These are phyloP conservation scores for Pascua sp. DNA, from an alignment of 1,284 basidiomycete genomes.

Conservation along the genomic window DNA sequence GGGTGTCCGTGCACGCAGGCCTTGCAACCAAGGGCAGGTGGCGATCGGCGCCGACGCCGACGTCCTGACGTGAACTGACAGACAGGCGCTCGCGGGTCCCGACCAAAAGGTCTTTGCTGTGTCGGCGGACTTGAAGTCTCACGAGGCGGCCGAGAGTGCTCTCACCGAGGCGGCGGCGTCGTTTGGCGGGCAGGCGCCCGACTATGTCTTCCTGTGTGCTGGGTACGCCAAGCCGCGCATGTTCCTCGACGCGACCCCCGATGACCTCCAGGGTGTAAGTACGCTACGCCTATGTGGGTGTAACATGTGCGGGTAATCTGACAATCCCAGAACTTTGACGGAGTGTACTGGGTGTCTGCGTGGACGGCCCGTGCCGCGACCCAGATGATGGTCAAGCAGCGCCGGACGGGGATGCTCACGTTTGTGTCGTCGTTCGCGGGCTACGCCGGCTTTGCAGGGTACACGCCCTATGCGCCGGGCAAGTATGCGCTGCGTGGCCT, in stretches of 20 bases:
- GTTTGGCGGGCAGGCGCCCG: conserved; percentile 61
- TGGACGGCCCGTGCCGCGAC: conserved; percentile 73
- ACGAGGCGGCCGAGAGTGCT: conserved; percentile 57
- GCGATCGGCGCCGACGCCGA: conserved; percentile 43
- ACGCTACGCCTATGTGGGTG: neutral
- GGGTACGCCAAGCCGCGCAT: conserved; percentile 66
- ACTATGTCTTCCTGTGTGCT: conserved; percentile 74
- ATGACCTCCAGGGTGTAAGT: conserved; percentile 59
- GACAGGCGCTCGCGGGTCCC: conserved; percentile 47
- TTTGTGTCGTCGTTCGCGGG: conserved; percentile 79
- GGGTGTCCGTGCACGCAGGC: no score
- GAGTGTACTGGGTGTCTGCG: conserved; percentile 57
- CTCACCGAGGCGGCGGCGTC: conserved; percentile 59
- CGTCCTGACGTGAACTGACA: conserved; percentile 3
- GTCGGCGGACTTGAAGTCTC: conserved; percentile 60
- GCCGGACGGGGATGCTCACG: conserved; percentile 64
- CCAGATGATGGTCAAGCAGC: conserved; percentile 64
- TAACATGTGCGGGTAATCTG: neutral
- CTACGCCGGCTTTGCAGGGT: conserved; percentile 78
- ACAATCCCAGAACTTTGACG: conserved; percentile 46
- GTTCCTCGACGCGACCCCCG: conserved; percentile 65
- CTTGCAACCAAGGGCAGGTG: neutral
- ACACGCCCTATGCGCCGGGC: conserved; percentile 77
- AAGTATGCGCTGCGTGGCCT: conserved; percentile 87
- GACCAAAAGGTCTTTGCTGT: conserved; percentile 61